Conservation (phyloP, 2,329 filamentous ascomycete species). For the Cadophora sp. region DNA sequence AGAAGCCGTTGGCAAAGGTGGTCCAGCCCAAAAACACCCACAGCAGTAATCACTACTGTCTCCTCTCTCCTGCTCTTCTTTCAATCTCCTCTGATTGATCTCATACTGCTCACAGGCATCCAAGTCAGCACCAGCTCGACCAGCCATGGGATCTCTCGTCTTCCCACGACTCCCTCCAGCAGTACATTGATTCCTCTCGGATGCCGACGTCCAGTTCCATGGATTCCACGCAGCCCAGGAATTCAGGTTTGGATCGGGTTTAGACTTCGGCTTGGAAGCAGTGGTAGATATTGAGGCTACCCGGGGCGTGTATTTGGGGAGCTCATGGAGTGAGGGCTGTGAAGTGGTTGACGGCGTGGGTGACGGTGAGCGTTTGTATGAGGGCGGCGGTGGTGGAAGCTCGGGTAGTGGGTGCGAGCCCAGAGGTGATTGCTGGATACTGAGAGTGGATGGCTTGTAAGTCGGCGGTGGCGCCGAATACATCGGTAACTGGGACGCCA, state of each 20-base stretch:
- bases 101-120: conserved; percentile 13
- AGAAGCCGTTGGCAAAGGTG: conserved; percentile 13
- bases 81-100: not conserved
- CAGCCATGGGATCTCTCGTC: conserved; percentile 1
- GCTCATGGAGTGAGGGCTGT: conserved; percentile 15
- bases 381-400: conserved; percentile 11
- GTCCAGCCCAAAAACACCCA: conserved; percentile 29
- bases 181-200: conserved; percentile 5
- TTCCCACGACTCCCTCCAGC: not conserved
- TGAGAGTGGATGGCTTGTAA: conserved; percentile 11
- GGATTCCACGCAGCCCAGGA: conserved; percentile 6
- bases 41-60: conserved; percentile 28
- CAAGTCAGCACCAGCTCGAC: not conserved
- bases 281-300: not conserved
- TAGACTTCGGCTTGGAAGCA: not conserved
- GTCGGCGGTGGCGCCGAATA: conserved; percentile 8
- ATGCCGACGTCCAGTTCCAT: conserved; percentile 5
- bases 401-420: conserved; percentile 14
- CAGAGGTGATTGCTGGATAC: conserved; percentile 15
- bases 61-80: conserved; percentile 4
- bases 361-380: conserved; percentile 6
- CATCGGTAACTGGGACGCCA: not conserved
- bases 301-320: conserved; percentile 11
- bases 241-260: not conserved
- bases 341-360: not conserved